Conservation (phyloP, 352 stramenopile genomes). For the Phytophthora rubi region DNA sequence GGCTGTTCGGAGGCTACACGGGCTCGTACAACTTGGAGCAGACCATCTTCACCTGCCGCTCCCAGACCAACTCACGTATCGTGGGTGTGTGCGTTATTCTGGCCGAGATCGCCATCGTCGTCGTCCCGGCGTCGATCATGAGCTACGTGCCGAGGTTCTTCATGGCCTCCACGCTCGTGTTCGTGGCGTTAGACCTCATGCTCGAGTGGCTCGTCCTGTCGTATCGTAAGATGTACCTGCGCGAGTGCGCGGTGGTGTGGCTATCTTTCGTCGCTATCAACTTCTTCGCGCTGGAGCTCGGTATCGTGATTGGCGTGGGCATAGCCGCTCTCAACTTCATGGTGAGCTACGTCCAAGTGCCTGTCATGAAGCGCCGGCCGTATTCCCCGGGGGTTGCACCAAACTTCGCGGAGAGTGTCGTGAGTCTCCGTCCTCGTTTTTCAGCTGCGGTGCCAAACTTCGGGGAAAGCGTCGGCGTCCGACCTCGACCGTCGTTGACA, state of each 20-base stretch:
- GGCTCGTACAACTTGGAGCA: slow-evolving; percentile 99
- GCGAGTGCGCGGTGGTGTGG: slow-evolving; percentile 93
- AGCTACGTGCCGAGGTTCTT: slow-evolving; percentile 96
- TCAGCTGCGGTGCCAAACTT: slow-evolving; percentile 56
- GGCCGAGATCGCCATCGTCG: slow-evolving; percentile 81
- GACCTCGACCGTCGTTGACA: slow-evolving; percentile 31
- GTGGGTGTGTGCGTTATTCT: slow-evolving; percentile 90
- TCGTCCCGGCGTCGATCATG: slow-evolving; percentile 93
- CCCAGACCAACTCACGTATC: slow-evolving; percentile 86
- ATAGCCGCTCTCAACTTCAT: slow-evolving; percentile 87
- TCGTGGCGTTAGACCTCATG: slow-evolving; percentile 97
- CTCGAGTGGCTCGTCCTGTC: slow-evolving; percentile 94
- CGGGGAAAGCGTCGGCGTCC: slow-evolving; percentile 22
- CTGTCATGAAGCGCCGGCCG: slow-evolving; percentile 56
- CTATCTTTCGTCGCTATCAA: slow-evolving; percentile 94
- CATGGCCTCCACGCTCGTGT: slow-evolving; percentile 95
- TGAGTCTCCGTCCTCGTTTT: slow-evolving; percentile 53
- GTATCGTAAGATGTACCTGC: slow-evolving; percentile 72
- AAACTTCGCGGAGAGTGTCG: slow-evolving; percentile 40
- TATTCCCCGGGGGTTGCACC: slow-evolving; percentile 46
- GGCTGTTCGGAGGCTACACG: slow-evolving; percentile 95
- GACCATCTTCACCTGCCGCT: slow-evolving; percentile 97
- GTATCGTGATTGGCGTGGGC: slow-evolving; percentile 92
- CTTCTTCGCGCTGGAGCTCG: slow-evolving; percentile 92
- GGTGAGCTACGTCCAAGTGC: slow-evolving; percentile 68